Percentiles rank a stretch among this genome's conserved stretches.
phyloP scores from a whole-genome alignment of 352 stramenopile species.

The Globisporangium sylvaticum region DNA sequence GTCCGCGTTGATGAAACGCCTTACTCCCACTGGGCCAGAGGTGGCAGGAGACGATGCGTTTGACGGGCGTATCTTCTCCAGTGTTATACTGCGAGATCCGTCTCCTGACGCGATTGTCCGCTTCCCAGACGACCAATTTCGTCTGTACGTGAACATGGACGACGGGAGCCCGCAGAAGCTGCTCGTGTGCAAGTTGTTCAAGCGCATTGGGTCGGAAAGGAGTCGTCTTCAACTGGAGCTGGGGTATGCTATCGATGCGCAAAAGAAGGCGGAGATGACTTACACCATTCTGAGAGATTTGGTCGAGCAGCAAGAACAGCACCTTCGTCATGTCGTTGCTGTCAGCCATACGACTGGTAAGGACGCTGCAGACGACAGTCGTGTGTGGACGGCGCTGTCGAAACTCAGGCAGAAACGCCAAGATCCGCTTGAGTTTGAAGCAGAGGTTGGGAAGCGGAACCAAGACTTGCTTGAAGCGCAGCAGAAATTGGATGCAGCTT shows the following conservation, averaged over 20 bases:
- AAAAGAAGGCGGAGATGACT: slow-evolving; percentile 27
- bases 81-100: slow-evolving; percentile 26
- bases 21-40: slow-evolving; percentile 11
- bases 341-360: slow-evolving; percentile 19
- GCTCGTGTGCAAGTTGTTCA: slow-evolving; percentile 52
- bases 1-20: slow-evolving; percentile 18
- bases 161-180: slow-evolving; percentile 15
- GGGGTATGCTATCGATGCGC: slow-evolving; percentile 8
- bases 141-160: slow-evolving; percentile 32
- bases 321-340: slow-evolving; percentile 32
- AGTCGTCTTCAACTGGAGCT: slow-evolving; percentile 24
- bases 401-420: slow-evolving; percentile 47
- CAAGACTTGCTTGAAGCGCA: slow-evolving; percentile 9
- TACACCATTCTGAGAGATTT: slow-evolving; percentile 30
- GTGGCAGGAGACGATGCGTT: slow-evolving; percentile 7
- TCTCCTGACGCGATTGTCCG: slow-evolving; percentile 40
- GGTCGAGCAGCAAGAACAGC: slow-evolving; percentile 32
- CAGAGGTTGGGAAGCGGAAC: slow-evolving; percentile 18
- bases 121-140: slow-evolving; percentile 45
- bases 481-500: slow-evolving; percentile 13
- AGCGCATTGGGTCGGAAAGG: slow-evolving; percentile 33
- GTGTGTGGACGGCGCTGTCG: slow-evolving; percentile 25
- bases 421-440: slow-evolving; percentile 35
- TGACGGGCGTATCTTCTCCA: slow-evolving; percentile 39
- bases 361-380: slow-evolving; percentile 19